Percentiles rank a stretch among this genome's conserved stretches.
phyloP scores from a whole-genome alignment of 1,284 basidiomycete species.

The Ganoderma sinense region DNA sequence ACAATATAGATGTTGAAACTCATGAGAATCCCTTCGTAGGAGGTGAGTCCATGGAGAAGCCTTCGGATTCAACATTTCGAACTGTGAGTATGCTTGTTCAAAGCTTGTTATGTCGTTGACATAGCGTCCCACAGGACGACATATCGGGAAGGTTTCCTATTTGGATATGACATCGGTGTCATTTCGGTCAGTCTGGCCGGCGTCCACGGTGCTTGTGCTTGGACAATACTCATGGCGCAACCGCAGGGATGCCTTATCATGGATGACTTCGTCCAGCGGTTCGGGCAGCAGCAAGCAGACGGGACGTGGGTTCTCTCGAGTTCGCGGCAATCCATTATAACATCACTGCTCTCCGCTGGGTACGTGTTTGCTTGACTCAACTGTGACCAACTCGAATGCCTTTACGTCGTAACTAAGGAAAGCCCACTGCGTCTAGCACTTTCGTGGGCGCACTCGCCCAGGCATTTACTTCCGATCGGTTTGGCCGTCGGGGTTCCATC shows the following conservation, averaged over 20 bases:
- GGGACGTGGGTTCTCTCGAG: conserved; percentile 64
- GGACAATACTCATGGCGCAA: background rate
- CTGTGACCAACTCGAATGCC: background rate
- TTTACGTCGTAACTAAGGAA: conserved; percentile 9
- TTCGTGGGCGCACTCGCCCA: conserved; percentile 77
- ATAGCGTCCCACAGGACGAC: conserved; percentile 5
- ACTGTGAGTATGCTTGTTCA: conserved; percentile 7
- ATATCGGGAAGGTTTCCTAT: conserved; percentile 56
- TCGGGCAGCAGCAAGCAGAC: conserved; percentile 61
- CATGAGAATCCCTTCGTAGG: conserved; percentile 25
- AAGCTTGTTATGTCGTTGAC: background rate
- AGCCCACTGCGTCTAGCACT: conserved; percentile 48
- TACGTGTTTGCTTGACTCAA: conserved; percentile 38
- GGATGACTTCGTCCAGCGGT: conserved; percentile 77
- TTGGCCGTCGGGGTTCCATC: conserved; percentile 77
- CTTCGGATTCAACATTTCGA: background rate
- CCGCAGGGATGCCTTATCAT: conserved; percentile 80
- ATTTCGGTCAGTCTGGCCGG: conserved; percentile 51
- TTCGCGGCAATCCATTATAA: conserved; percentile 78
- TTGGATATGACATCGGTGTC: conserved; percentile 78
- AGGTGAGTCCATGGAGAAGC: conserved; percentile 31
- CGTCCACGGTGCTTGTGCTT: background rate
- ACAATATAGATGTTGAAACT: background rate
- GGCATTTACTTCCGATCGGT: conserved; percentile 79
- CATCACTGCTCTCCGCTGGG: conserved; percentile 82